These are phyloP conservation scores for Pulveroboletus sp. DNA, from an alignment of 768 basidiomycete genomes.

Conservation along the genomic window DNA sequence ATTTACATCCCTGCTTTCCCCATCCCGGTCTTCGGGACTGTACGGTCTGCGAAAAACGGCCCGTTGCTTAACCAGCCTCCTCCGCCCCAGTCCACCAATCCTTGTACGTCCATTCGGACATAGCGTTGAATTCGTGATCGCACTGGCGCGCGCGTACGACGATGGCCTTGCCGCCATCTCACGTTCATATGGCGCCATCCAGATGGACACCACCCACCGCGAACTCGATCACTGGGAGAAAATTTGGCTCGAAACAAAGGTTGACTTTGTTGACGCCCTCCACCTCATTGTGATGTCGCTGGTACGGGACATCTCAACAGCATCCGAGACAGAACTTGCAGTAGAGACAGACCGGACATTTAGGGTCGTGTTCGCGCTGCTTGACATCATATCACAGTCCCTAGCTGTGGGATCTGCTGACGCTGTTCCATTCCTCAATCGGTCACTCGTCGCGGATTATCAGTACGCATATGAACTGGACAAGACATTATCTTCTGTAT, in stretches of 20 bases:
- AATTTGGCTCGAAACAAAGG: conserved; percentile 70
- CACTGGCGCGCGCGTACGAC: conserved; percentile 59
- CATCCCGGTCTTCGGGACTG: conserved; percentile 43
- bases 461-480: conserved; percentile 62
- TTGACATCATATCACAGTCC: conserved; percentile 37
- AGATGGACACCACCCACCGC: conserved; percentile 24
- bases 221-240: conserved; percentile 62
- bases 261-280: conserved; percentile 64
- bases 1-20: conserved; percentile 46
- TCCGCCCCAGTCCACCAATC: conserved; percentile 46
- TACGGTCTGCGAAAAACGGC: conserved; percentile 63
- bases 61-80: conserved; percentile 50
- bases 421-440: conserved; percentile 58
- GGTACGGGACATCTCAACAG: conserved; percentile 42
- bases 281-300: conserved; percentile 52
- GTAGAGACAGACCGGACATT: conserved; percentile 50
- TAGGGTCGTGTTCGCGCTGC: conserved; percentile 54
- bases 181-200: conserved; percentile 55
- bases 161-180: conserved; percentile 51
- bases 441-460: conserved; percentile 65
- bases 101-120: conserved; percentile 50
- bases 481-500: conserved; percentile 41
- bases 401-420: conserved; percentile 11
- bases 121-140: conserved; percentile 47
- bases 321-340: conserved; percentile 41